Base-by-base conservation (phyloP, 495 filamentous ascomycete genomes). In the Tetracladium setigerum region DNA sequence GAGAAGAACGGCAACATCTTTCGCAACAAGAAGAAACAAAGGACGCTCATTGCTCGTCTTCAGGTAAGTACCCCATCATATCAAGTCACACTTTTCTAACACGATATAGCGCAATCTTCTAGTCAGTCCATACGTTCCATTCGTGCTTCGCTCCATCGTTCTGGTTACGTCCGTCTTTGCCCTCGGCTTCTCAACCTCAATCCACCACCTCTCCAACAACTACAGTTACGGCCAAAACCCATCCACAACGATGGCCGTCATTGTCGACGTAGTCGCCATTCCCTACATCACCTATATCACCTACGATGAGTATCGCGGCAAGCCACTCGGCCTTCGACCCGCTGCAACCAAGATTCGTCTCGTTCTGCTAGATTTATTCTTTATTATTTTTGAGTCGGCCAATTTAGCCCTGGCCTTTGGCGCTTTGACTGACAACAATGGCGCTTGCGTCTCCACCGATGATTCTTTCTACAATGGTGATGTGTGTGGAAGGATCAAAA, bases 321-420 rank as follows among this genome's bases (percentile, higher is more conserved):
- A 95, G 59, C 92, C 92, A 4, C 69, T 98, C 30, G 92, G 92
- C 5, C 69, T 98, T 46, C 84, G 92, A 22, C 80, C 79, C 5
- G 79, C 87, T 2, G 81, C 78, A 31, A 82, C 88, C 16, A 97
- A 97, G 60, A 83, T 95, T 55, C 77, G 84, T 16, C 76, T 98
- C 47, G 76, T 95, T 42, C 78, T 98, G 47, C 75, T 95, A 49
- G 92, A 98, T 66, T 73, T 97, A 2, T 77, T 95, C 61, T 98
- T 98, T 62, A 94, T 98, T 53, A 87, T 96, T 22, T 95, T 98
- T 63, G 87, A 95, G 61, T 86, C 89, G 1, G 87, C 89, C 36
- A 96, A 95, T 64, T 67, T 95, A 33, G 84, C 86, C 41, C 65
- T 98, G 57, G 89, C 94, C 9, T 95, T 97, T 61, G 83, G 85